Base-by-base conservation (phyloP, 2,329 filamentous ascomycete genomes). In the Fusarium oligoseptatum region DNA sequence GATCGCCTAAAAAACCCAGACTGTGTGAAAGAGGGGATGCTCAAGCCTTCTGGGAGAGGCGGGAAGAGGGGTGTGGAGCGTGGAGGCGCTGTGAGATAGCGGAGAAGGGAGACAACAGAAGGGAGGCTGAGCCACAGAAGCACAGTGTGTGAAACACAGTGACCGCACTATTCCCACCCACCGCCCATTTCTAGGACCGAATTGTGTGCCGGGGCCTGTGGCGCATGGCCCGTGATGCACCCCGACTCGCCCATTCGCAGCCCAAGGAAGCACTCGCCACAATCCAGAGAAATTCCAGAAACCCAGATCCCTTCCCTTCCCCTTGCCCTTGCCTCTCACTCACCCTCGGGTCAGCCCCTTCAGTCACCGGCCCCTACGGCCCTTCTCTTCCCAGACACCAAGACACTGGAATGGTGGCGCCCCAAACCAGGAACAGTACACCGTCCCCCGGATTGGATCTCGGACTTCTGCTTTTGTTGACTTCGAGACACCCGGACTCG, bases 81-180 rank as follows among this genome's bases (percentile, higher is more conserved):
- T 75, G 72, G 72, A 74, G 72, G 72, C 70, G 73, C 70, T 74
- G 73, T 71, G 37, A 63, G 67, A 70, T 73, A 74, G 73, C 73
- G 73, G 73, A 75, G 73, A 75, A 75, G 73, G 72, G 73, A 73
- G 73, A 76, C 73, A 73, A 73, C 66, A 75, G 73, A 76, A 69
- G 68, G 52, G 62, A 37, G 56, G 41, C 39, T 39, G 45, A 72
- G 73, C 70, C 73, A 75, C 70, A 74, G 50, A 36, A 39, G 63
- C 15, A 75, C 73, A 75, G 72, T 75, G 67, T 34, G 45, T 39
- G 1, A 29, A 17, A 20, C 50, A 50, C 37, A 64, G 45, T 50
- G 11, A 17, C 12, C 34, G 20, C 55, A 61, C 52, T 65, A 27
- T 41, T 41, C 24, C 11, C 24, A 22, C 63, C n/a, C 20, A 37